Evolutionary conservation across 345 rosid genomes (phyloP).

Genomic region (Lagerstroemia speciosa): DNA sequence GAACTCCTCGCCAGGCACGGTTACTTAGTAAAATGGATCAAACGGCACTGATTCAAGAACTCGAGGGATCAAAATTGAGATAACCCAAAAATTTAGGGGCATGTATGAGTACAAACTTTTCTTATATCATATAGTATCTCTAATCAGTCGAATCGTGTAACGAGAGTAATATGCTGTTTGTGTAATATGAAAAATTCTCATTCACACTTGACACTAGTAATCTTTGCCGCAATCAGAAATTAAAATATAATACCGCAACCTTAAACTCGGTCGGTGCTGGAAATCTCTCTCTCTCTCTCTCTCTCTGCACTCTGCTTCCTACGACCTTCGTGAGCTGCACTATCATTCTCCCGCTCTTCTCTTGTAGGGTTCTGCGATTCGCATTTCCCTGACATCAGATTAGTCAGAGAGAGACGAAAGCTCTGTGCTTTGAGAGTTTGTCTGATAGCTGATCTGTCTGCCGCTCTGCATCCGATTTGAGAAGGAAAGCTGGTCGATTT

Average conservation of each 20-base stretch:
- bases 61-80: neutral
- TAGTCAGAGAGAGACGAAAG: neutral
- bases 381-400: neutral
- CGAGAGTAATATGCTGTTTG: too few relatives aligned
- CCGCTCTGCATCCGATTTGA: neutral
- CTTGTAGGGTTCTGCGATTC: conserved; percentile 4
- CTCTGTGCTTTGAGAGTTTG: neutral
- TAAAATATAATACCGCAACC: neutral
- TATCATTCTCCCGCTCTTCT: neutral
- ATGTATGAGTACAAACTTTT: neutral
- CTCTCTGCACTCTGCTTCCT: neutral
- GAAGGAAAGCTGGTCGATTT: neutral
- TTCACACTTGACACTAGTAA: neutral
- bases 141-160: too few relatives aligned
- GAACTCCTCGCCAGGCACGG: too few relatives aligned
- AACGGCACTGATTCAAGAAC: neutral
- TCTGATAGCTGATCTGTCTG: neutral
- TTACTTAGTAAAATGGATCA: too few relatives aligned
- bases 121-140: too few relatives aligned
- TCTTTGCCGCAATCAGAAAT: neutral
- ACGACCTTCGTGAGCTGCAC: conserved; percentile 1
- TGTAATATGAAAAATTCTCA: too few relatives aligned
- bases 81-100: neutral
- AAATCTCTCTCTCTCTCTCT: conserved; percentile 4
- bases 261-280: conserved; percentile 8